Conservation (phyloP, 768 basidiomycete species). For the Pleurotus eryngii region DNA sequence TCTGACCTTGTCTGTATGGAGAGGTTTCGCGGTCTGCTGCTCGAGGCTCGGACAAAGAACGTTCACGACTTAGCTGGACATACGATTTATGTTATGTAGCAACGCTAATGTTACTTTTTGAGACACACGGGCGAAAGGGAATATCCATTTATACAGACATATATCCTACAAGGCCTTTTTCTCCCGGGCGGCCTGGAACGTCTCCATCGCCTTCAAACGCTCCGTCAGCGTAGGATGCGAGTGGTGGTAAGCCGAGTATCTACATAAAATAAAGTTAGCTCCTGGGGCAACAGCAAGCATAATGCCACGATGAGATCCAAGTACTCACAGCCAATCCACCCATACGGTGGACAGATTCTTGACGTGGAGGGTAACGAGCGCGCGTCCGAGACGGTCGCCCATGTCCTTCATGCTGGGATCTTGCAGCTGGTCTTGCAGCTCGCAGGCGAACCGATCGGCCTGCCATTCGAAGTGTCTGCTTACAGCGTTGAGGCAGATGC, state of each 20-base stretch:
- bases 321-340: slow-evolving; percentile 85
- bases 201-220: slow-evolving; percentile 77
- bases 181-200: slow-evolving; percentile 47
- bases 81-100: not conserved
- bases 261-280: slow-evolving; percentile 22
- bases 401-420: slow-evolving; percentile 63
- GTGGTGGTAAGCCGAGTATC: slow-evolving; percentile 94
- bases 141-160: not conserved
- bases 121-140: not conserved
- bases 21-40: no score
- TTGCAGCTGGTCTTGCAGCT: slow-evolving; percentile 53
- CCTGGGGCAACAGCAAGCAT: not conserved
- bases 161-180: slow-evolving; percentile 10
- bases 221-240: slow-evolving; percentile 95
- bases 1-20: no score
- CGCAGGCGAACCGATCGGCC: slow-evolving; percentile 84
- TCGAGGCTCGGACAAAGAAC: no score
- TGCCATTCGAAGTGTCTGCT: slow-evolving; percentile 89
- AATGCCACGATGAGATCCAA: not conserved
- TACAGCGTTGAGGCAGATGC: slow-evolving; percentile 75
- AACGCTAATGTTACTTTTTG: not conserved
- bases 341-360: slow-evolving; percentile 92
- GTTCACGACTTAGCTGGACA: no score
- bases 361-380: slow-evolving; percentile 82
- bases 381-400: slow-evolving; percentile 80